These are phyloP conservation scores for Pyracantha coccinea DNA, from an alignment of 331 rosid species.

Conservation along the genomic window DNA sequence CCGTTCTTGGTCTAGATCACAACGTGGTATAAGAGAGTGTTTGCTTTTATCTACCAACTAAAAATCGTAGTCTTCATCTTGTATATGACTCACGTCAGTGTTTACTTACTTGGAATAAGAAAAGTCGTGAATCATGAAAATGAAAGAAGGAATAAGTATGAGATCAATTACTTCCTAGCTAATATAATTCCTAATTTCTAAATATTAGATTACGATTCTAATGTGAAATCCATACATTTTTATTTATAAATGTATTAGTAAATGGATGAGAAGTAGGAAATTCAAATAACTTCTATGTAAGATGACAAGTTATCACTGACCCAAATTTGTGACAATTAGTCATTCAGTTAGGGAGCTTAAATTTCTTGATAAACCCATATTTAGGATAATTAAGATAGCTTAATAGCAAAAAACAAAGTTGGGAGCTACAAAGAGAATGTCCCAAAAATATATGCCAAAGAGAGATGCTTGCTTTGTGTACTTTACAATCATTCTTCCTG, in stretches of 20 bases:
- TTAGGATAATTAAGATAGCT: background rate
- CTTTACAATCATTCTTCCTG: constrained; percentile 38
- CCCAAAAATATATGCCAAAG: constrained; percentile 49
- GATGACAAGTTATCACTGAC: background rate
- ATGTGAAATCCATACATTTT: too few species aligned
- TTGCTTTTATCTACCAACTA: too few species aligned
- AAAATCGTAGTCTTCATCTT: too few species aligned
- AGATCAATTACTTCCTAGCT: background rate
- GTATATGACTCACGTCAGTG: too few species aligned
- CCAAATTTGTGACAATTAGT: background rate
- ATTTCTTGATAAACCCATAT: background rate
- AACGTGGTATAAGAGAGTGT: too few species aligned
- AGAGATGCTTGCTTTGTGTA: constrained; percentile 30
- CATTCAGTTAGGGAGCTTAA: background rate
- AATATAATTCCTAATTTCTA: background rate
- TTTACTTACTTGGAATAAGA: background rate
- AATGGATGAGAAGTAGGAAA: too few species aligned
- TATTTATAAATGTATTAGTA: too few species aligned
- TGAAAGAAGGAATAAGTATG: background rate
- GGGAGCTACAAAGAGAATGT: constrained; percentile 59
- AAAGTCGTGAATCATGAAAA: background rate
- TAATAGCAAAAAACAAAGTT: constrained; percentile 23
- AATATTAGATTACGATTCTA: too few species aligned
- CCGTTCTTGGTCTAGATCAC: too few species aligned
- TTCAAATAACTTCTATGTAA: too few species aligned